These are phyloP conservation scores for Coemansia erecta DNA, from an alignment of 192 early-diverging fungal genomes.

Conservation along the genomic window DNA sequence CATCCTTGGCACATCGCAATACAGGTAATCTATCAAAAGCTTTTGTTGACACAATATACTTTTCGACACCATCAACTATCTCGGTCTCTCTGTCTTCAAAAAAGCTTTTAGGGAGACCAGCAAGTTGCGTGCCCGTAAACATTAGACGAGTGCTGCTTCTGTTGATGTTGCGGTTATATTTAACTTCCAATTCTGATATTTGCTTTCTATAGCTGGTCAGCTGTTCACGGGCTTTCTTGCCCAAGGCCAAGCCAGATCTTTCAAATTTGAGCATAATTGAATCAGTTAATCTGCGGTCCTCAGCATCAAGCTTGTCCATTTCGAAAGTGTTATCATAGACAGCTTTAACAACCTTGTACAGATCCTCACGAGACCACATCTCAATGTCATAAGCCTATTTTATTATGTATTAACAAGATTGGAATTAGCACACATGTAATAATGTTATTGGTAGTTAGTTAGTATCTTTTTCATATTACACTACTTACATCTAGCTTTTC, in stretches of 20 bases:
- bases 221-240: no score
- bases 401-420: no score
- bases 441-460: no score
- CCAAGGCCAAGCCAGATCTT: no score
- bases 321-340: neutral
- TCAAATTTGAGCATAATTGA: neutral
- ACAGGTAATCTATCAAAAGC: constrained; percentile 47
- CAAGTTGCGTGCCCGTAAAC: constrained; percentile 54
- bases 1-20: constrained; percentile 38
- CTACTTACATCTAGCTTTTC: no score
- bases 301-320: neutral
- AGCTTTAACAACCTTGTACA: neutral
- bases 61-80: constrained; percentile 53
- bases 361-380: neutral
- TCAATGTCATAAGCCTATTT: neutral
- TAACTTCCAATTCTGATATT: no score
- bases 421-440: no score
- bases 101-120: constrained; percentile 64
- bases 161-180: no score
- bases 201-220: no score
- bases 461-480: no score
- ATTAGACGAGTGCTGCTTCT: no score
- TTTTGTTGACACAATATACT: constrained; percentile 64
- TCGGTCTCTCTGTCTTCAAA: constrained; percentile 54
- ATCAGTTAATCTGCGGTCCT: neutral